Evolutionary conservation across 306 rosid genomes (phyloP), one percentile per base, ranked within the genome.

Genomic region (Quercus parvula): DNA sequence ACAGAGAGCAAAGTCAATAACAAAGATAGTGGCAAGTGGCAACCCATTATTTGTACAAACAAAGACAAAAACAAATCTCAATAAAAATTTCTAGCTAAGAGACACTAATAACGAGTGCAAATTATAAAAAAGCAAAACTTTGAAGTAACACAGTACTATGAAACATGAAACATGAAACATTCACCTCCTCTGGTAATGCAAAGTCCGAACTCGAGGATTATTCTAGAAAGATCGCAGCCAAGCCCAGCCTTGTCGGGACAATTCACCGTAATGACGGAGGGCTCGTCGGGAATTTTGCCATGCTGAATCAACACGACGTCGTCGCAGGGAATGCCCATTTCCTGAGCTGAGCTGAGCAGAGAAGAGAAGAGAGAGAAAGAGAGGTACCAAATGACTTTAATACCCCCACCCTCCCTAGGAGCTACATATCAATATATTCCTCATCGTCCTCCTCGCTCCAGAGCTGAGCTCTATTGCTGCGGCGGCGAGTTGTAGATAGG

Each of bases 211-310:
- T 91, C 90, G 11, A 91, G 90, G 70, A 86, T 84, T 35, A 87
- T 83, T 79, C 91, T 71, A 81, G 89, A 91, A 56, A 93, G 91
- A 85, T 93, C 98, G 76, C 96, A 93, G 5, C 97, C 94, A 7
- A 93, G 92, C 5, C 98, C 97, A 62, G 97, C 91, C 77, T 91
- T 84, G 78, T 93, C 94, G 7, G 98, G 98, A 63, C 98, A 93
- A 74, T 90, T 93, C 66, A 93, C 87, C 1, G 98, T 93, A 33
- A 91, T 83, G 71, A 91, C 78, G 59, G 75, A 71, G 27, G 94
- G 88, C 18, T 91, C 93, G 44, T 73, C 78, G 20, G 77, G 2
- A 31, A 41, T 57, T 78, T 86, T 86, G 3, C 86, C 89, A 8
- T 17, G 85, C 82, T 84, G 83, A 71, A 93, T 87, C 79, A 87